Conservation (phyloP, 176 grass and related monocot species). For the Microstegium vimineum region DNA sequence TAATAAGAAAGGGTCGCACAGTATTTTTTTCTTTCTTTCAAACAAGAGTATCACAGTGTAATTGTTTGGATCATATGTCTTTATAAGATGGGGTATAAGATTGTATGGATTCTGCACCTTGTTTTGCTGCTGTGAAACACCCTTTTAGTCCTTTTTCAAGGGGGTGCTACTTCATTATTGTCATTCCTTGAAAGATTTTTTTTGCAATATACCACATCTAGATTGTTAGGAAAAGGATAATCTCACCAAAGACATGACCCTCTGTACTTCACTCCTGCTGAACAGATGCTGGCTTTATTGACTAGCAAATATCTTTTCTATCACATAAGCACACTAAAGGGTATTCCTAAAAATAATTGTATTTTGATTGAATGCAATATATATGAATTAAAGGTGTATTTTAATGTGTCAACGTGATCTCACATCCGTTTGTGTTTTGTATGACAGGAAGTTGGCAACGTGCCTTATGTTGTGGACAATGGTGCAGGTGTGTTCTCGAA, state of each 20-base stretch:
- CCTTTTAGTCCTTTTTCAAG: neutral
- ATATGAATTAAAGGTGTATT: neutral
- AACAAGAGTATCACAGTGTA: neutral
- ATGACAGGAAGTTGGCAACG: constrained; percentile 92
- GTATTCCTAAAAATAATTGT: neutral
- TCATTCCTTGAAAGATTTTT: neutral
- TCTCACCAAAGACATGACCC: neutral
- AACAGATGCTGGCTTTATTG: neutral
- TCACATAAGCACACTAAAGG: neutral
- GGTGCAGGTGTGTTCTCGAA: constrained; percentile 97
- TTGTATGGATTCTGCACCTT: neutral
- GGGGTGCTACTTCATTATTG: neutral
- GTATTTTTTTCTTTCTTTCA: too few relatives aligned
- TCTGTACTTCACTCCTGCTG: neutral
- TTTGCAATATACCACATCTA: neutral
- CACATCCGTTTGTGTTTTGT: neutral
- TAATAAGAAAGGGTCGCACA: neutral
- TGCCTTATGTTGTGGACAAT: constrained; percentile 95
- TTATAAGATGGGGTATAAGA: too few relatives aligned
- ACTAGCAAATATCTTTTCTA: neutral
- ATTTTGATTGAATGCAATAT: neutral
- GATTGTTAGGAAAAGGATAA: neutral
- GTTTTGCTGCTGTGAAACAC: neutral
- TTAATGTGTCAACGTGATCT: neutral
- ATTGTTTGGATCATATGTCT: neutral